Base-by-base conservation (phyloP, 2,329 filamentous ascomycete species). In the Chrysosporium keratinophilum region DNA sequence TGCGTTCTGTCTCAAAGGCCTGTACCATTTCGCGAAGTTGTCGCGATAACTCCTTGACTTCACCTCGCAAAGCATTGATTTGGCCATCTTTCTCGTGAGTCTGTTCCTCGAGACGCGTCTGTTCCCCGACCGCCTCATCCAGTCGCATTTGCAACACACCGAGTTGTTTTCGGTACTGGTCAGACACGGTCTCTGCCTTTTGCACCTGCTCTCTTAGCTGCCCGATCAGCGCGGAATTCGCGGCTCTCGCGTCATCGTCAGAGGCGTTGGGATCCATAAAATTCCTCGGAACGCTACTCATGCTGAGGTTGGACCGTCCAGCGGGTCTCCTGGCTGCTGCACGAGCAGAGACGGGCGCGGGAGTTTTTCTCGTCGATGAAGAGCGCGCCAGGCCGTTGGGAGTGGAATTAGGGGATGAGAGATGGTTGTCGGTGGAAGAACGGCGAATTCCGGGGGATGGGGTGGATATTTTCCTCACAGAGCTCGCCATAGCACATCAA, bases 11-110 rank as follows among this genome's bases (percentile, higher is more conserved):
- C 69, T 97, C 91, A 68, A 95, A 94, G 59, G 94, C 90, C 59
- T 84, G 83, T 70, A 96, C 90, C 74, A 96, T 83, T 68, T 98
- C 93, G 59, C 91, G 82, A 65, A 88, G 87, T 69, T 94, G 85
- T 59, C 89, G 81, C 31, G 84, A 81, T 53, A 84, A 78, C 61
- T 97, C 90, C 62, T 87, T 82, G 72, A 93, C 90, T 64, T 95
- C 88, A 63, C 87, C 89, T 64, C 83, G 82, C 52, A 97, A 76
- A 6, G 79, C 75, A 69, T 95, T 89, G 55, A 91, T 80, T 64
- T 84, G 83, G 68, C 91, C 87, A 57, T 93, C 89, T 64, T 82
- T 83, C 69, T 95, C 90, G 67, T 96, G 90, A 44, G 86, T 77
- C 59, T 82, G 83, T 67, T 97, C 91, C 69, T 98, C 93, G 35